Evolutionary conservation across 2,329 filamentous ascomycete species (phyloP), one percentile per base, ranked within the genome.

Genomic region (Cercospora sesami): DNA sequence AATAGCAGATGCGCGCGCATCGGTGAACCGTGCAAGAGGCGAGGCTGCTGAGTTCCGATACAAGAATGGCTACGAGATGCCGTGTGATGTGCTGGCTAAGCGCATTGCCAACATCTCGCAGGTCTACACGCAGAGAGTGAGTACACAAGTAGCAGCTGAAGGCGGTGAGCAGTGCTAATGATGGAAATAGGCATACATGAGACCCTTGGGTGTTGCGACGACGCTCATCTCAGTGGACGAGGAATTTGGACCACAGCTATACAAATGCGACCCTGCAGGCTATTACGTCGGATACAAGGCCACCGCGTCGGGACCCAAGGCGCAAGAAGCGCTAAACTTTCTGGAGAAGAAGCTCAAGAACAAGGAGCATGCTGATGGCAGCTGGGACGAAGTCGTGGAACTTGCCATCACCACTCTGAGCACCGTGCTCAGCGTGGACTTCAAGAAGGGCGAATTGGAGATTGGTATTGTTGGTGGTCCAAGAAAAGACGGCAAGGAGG

Each of bases 261-360:
- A 93, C 90, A 99, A 98, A 85, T 97, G 94, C 80, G 95, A 99
- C 79, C 95, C 95, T 60, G 95, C 95, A 66, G 95, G 95, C 69
- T 99, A 99, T 86, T 98, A 95, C 80, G 93, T 94, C 66, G 95
- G 95, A 73, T 99, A 98, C 89, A 98, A 98, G 85, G 95, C 93
- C 74, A 98, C 95, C 58, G 93, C 95, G 63, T 96, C 95, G 7
- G 95, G 95, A 5, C 95, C 95, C 64, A 99, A 99, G 85, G 94
- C 97, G 81, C 95, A 99, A 81, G 95, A 99, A 86, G 95, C 95
- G 71, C 88, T 98, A 79, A 99, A 99, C 83, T 93, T 96, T 81
- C 86, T 99, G 68, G 95, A 99, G 88, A 98, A 98, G 90, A 98
- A 98, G 87, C 89, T 99, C 81, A 97, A 97, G 86, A 97, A 97